Conservation (phyloP, 2,329 filamentous ascomycete genomes). For the Lasiodiplodia hormozganensis region DNA sequence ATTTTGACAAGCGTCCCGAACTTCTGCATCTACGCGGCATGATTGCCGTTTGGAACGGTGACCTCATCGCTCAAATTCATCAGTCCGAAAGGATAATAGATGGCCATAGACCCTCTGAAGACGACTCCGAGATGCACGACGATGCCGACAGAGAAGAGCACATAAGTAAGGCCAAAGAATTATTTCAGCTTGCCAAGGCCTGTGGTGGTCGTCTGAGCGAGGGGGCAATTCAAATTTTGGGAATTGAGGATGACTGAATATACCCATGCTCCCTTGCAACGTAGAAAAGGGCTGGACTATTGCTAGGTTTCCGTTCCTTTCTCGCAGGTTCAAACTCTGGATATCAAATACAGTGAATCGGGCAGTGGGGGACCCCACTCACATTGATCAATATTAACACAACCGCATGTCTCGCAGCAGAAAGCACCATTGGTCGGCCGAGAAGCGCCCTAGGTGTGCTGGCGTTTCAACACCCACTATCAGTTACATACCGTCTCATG, state of each 20-base stretch:
- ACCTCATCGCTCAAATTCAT: constrained; percentile 60
- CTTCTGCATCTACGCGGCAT: constrained; percentile 76
- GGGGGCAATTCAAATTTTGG: constrained; percentile 30
- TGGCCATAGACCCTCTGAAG: constrained; percentile 34
- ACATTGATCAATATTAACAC: neutral
- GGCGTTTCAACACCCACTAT: neutral
- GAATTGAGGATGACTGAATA: neutral
- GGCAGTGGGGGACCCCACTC: neutral
- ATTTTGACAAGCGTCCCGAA: constrained; percentile 71
- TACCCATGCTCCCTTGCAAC: neutral
- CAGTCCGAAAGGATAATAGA: constrained; percentile 21
- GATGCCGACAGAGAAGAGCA: constrained; percentile 34
- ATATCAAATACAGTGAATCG: neutral
- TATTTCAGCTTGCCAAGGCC: constrained; percentile 37
- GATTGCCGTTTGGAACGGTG: constrained; percentile 76
- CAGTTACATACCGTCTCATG: neutral
- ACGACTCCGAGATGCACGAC: constrained; percentile 32
- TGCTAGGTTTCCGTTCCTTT: neutral
- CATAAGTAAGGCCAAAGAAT: constrained; percentile 35
- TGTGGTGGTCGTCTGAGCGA: constrained; percentile 35
- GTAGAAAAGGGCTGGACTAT: neutral
- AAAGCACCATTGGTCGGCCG: neutral
- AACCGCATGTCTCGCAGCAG: neutral
- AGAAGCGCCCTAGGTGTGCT: neutral
- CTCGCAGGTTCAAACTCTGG: neutral